Evolutionary conservation across 2,329 filamentous ascomycete species (phyloP), one percentile per base, ranked within the genome.

Genomic region (Xylariaceae sp.): DNA sequence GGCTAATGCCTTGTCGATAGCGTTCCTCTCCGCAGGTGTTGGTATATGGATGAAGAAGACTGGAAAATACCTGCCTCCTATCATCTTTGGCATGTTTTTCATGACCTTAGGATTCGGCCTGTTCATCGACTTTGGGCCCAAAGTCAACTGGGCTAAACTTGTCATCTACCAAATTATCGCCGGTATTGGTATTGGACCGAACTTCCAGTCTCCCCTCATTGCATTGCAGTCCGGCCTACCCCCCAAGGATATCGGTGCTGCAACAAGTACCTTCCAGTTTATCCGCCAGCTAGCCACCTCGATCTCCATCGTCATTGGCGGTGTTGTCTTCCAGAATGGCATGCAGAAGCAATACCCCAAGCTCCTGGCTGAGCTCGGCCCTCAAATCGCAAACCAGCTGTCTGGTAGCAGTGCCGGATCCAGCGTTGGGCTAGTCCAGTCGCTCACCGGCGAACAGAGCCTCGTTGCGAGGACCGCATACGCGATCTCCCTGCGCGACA

Each of bases 321-420:
- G 87, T n/a, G 87, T 90, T 42, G 79, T 92, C 36, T 91, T 92
- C 71, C 85, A 90, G 69, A 91, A 92, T 66, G 73, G 79, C 53
- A 89, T 90, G 83, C 71, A 82, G 57, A 74, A 73, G 43, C 79
- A 83, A 59, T 73, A 77, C 28, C 63, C 71, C 4, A 63, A 64
- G 9, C 75, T 88, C 31, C 68, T 71, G 18, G 61, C 70, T 31
- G 68, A 77, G 4, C 74, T 89, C 0, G 79, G 79, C 0, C 70
- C 73, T 0, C 61, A 76, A 36, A 66, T 73, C 1, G 75, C 76
- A 0, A 54, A 65, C 2, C 63, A 71, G 16, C 73, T 84, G n/a
- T 73, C 76, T 28, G 78, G 80, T 19, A 73, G 72, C 42, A 71
- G 73, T 47, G 76, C 81, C 18, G 72, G 75, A 44, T 75, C 81